A percentile compares a stretch with the other conserved stretches of the same genome.
Conservation (phyloP, 768 basidiomycete species). For the Tulasnella sp. region DNA sequence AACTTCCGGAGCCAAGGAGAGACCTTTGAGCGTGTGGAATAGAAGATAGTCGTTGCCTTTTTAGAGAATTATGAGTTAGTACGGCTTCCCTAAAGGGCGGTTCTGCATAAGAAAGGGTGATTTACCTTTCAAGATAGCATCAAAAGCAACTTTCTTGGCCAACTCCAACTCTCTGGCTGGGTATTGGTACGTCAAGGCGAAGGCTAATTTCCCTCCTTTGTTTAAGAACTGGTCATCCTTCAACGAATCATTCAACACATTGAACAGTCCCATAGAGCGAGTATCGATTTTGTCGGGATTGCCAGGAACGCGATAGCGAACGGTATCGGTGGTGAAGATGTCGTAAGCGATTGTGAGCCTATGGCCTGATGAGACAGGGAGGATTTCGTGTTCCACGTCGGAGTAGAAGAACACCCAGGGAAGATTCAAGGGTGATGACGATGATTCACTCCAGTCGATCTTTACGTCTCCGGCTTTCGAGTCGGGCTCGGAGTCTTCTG, state of each 20-base stretch:
- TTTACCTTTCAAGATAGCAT: neutral
- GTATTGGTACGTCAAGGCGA: slow-evolving; percentile 18
- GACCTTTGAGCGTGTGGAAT: neutral
- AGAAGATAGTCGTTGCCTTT: neutral
- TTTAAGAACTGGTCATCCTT: slow-evolving; percentile 6
- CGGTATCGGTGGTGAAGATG: slow-evolving; percentile 18
- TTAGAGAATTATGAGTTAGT: no score
- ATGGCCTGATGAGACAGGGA: slow-evolving; percentile 36
- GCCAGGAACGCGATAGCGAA: neutral
- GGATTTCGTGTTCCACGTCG: slow-evolving; percentile 42
- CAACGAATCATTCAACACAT: neutral
- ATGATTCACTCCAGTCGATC: slow-evolving; percentile 14
- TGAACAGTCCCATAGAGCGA: neutral
- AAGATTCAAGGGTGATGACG: slow-evolving; percentile 16
- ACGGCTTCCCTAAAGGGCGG: neutral
- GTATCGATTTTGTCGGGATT: neutral
- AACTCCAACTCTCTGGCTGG: neutral
- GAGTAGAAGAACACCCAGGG: slow-evolving; percentile 40
- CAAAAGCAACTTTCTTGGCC: neutral
- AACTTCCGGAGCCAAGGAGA: neutral
- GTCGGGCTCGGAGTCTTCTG: no score
- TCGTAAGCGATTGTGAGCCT: slow-evolving; percentile 39
- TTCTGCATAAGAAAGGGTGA: neutral
- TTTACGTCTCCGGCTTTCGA: neutral
- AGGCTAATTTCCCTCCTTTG: slow-evolving; percentile 19